These are phyloP conservation scores for Lichtheimia ramosa DNA, from an alignment of 371 early-diverging fungal species.

Conservation along the genomic window DNA sequence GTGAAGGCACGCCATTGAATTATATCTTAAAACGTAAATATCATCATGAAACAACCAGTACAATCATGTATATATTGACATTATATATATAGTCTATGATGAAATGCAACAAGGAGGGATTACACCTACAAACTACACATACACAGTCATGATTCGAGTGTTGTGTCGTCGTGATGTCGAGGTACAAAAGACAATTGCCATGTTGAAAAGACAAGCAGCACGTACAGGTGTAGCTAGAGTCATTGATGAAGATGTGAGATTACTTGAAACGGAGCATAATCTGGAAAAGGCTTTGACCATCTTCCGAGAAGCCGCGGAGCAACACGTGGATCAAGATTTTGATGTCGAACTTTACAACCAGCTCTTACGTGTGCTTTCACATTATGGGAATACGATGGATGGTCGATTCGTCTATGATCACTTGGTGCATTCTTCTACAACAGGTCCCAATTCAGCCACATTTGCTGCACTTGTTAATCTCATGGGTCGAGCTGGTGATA, in stretches of 20 bases:
- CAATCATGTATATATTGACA: slow-evolving; percentile 4
- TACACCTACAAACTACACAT: slow-evolving; percentile 38
- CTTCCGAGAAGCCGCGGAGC: slow-evolving; percentile 29
- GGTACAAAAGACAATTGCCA: slow-evolving; percentile 46
- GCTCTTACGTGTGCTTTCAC: slow-evolving; percentile 45
- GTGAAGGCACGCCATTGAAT: slow-evolving; percentile 38
- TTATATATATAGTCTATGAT: slow-evolving; percentile 31
- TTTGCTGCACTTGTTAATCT: slow-evolving; percentile 52
- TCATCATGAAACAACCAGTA: not conserved
- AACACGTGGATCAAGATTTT: slow-evolving; percentile 28
- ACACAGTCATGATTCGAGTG: slow-evolving; percentile 32
- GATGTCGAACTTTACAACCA: slow-evolving; percentile 49
- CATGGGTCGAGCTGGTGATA: slow-evolving; percentile 49
- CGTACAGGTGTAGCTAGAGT: slow-evolving; percentile 21
- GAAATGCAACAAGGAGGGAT: slow-evolving; percentile 39
- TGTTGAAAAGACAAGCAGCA: slow-evolving; percentile 39
- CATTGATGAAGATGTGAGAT: slow-evolving; percentile 21
- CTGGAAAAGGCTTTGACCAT: slow-evolving; percentile 35
- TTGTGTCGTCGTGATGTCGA: slow-evolving; percentile 50
- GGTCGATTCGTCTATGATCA: slow-evolving; percentile 39
- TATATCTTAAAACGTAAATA: slow-evolving; percentile 35
- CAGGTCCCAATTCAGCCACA: slow-evolving; percentile 39
- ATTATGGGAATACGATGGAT: slow-evolving; percentile 41
- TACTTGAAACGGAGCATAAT: slow-evolving; percentile 38
- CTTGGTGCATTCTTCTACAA: slow-evolving; percentile 20